Percentiles rank a stretch among this genome's conserved stretches.
These are phyloP conservation scores for Tolypocladium album DNA, from an alignment of 2,329 filamentous ascomycete species.

Conservation along the genomic window DNA sequence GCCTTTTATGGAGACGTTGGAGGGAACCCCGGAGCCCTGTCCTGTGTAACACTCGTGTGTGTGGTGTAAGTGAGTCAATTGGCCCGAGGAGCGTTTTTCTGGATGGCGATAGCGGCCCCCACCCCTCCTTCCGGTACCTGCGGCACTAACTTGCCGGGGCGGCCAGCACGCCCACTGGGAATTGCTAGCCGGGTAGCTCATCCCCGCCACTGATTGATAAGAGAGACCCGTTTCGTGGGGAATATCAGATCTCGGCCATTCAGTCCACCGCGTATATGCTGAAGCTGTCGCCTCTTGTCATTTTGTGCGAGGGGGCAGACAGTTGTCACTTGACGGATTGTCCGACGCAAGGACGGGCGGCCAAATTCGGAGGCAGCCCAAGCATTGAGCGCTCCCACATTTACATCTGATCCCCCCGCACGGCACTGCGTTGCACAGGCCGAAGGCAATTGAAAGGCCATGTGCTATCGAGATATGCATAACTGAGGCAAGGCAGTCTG, in stretches of 20 bases:
- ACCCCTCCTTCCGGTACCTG: not conserved
- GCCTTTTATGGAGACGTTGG: not conserved
- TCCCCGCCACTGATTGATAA: not conserved
- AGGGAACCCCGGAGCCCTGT: not conserved
- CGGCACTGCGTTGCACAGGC: not conserved
- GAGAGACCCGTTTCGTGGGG: not conserved
- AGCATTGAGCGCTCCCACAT: not conserved
- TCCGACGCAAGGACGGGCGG: not conserved
- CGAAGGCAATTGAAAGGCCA: not conserved
- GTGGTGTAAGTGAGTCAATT: slow-evolving; percentile 5
- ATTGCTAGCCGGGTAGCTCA: not conserved
- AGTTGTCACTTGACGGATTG: not conserved
- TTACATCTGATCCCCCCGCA: not conserved
- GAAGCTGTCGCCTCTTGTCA: not conserved
- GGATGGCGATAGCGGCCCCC: not conserved
- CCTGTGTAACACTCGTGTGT: not conserved
- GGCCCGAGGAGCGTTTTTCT: not conserved
- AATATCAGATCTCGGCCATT: not conserved
- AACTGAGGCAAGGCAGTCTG: not conserved
- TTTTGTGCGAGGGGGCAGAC: not conserved
- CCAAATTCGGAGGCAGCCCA: not conserved
- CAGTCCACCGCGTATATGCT: no score
- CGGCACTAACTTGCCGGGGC: not conserved
- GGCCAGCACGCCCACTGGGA: not conserved
- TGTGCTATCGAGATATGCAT: not conserved